Percentiles rank a stretch among this genome's conserved stretches.
Conservation (phyloP, 2,329 filamentous ascomycete species). For the Penicillium decumbens region DNA sequence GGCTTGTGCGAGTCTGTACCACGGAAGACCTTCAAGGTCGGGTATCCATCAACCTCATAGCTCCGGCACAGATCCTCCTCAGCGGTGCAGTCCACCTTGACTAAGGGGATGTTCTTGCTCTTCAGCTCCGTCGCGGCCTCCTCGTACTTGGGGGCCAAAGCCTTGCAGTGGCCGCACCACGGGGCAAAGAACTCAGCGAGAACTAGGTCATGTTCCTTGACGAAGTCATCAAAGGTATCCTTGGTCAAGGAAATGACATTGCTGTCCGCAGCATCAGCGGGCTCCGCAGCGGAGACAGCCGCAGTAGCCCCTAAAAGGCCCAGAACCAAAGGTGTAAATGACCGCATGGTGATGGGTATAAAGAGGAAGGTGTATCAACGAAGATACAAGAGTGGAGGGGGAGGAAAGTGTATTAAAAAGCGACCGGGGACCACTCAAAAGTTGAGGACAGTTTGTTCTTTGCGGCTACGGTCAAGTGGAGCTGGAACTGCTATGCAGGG, state of each 20-base stretch:
- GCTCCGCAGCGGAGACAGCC: slow-evolving; percentile 33
- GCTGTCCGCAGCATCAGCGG: slow-evolving; percentile 45
- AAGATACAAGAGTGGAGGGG: slow-evolving; percentile 3
- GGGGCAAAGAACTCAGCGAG: slow-evolving; percentile 97
- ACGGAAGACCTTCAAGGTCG: slow-evolving; percentile 98
- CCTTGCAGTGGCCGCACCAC: slow-evolving; percentile 98
- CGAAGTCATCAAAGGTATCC: slow-evolving; percentile 80
- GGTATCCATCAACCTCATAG: slow-evolving; percentile 93
- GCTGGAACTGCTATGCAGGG: slow-evolving; percentile 26
- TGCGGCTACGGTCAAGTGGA: slow-evolving; percentile 26
- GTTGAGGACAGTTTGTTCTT: slow-evolving; percentile 45
- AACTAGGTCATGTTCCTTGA: slow-evolving; percentile 80
- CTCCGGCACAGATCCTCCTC: slow-evolving; percentile 86
- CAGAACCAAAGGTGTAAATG: slow-evolving; percentile 38
- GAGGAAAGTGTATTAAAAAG: slow-evolving; percentile 8
- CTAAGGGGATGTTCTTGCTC: slow-evolving; percentile 46
- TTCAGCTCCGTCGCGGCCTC: slow-evolving; percentile 47
- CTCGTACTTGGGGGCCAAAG: slow-evolving; percentile 62
- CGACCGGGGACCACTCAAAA: slow-evolving; percentile 1
- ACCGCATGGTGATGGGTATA: slow-evolving; percentile 33
- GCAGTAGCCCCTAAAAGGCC: slow-evolving; percentile 39
- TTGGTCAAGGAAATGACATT: slow-evolving; percentile 82
- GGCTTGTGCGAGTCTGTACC: slow-evolving; percentile 73
- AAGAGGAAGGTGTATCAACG: slow-evolving; percentile 8
- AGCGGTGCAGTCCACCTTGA: slow-evolving; percentile 77